phyloP scores from a whole-genome alignment of 2,329 filamentous ascomycete species.

The Phaeosphaeria sp. region DNA sequence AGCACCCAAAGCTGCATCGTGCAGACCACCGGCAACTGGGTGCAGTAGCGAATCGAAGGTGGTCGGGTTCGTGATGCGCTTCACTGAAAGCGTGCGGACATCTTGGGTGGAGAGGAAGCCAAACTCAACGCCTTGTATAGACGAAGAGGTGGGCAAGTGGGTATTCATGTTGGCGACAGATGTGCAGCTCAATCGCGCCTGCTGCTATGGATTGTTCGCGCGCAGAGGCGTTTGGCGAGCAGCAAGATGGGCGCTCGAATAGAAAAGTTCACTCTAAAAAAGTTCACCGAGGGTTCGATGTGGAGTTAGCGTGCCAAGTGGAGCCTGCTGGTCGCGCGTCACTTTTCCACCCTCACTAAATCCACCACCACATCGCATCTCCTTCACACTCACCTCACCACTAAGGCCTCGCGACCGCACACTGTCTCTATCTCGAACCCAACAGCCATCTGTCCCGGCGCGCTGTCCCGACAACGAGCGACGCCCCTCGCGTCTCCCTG shows the following conservation, averaged over 20 bases:
- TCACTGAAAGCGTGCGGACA: constrained; percentile 88
- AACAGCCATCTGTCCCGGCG: neutral
- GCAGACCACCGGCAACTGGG: constrained; percentile 87
- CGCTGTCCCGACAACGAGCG: neutral
- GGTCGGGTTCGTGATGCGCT: constrained; percentile 88
- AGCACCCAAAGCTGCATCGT: constrained; percentile 89
- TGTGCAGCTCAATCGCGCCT: constrained; percentile 18
- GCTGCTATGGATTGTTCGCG: constrained; percentile 15
- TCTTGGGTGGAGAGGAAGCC: constrained; percentile 81
- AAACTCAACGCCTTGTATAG: constrained; percentile 88
- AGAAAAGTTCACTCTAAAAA: constrained; percentile 36
- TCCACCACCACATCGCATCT: constrained; percentile 1
- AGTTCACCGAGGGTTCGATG: constrained; percentile 14
- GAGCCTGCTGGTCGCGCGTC: constrained; percentile 18
- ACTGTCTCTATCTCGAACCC: neutral
- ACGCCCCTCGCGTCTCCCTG: neutral
- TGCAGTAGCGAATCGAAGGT: constrained; percentile 95
- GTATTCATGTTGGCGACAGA: constrained; percentile 49
- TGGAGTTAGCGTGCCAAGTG: constrained; percentile 30
- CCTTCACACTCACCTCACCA: neutral
- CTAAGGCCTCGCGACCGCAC: neutral
- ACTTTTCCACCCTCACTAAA: constrained; percentile 6
- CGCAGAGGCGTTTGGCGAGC: constrained; percentile 17
- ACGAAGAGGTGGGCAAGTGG: constrained; percentile 78
- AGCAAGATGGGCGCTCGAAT: constrained; percentile 8